These are phyloP conservation scores for Sicyos edulis DNA, from an alignment of 306 rosid species.

Conservation along the genomic window DNA sequence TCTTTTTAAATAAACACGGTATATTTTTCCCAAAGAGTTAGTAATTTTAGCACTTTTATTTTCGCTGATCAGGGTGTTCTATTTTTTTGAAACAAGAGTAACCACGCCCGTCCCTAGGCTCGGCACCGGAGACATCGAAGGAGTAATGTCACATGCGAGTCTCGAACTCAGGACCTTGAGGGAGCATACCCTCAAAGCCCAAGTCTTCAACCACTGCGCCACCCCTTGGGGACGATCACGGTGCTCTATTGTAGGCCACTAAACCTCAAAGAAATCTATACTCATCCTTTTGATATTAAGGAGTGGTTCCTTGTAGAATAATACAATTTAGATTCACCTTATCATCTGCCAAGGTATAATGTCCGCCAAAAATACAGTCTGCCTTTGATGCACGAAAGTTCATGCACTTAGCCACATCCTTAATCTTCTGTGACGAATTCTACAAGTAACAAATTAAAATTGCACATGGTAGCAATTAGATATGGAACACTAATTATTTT, in stretches of 20 bases:
- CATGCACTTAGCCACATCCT: constrained; percentile 79
- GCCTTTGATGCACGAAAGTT: constrained; percentile 65
- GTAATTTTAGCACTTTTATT: not conserved
- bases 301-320: not conserved
- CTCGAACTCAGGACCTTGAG: no score
- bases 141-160: no score
- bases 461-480: constrained; percentile 23
- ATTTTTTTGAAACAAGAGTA: no score
- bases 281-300: not conserved
- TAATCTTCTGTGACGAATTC: constrained; percentile 87
- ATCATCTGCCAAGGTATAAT: constrained; percentile 78
- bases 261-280: not conserved
- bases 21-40: not conserved
- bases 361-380: constrained; percentile 65
- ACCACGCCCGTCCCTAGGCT: no score
- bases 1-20: not conserved
- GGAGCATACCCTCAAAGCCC: no score
- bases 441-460: constrained; percentile 29
- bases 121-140: no score
- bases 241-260: not conserved
- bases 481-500: not conserved
- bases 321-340: constrained; percentile 45
- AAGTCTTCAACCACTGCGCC: no score
- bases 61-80: not conserved
- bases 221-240: no score